phyloP scores from a whole-genome alignment of 176 grass and related monocot genomes.

The Phragmites australis region DNA sequence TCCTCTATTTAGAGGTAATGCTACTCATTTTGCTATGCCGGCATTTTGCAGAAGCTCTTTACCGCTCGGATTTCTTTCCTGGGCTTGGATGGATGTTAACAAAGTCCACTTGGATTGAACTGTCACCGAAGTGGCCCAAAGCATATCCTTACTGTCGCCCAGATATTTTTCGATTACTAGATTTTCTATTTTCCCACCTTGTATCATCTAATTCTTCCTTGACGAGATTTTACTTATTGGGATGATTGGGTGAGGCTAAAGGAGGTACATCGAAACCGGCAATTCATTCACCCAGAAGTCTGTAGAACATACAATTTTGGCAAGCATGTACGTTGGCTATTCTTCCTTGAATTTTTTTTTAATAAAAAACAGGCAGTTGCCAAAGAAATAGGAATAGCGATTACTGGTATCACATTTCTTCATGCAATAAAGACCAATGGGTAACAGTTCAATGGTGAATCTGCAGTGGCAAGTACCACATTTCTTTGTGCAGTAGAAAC shows the following conservation, averaged over 20 bases:
- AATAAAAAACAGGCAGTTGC: background rate
- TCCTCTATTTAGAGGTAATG: constrained; percentile 24
- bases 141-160: constrained; percentile 86
- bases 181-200: constrained; percentile 5
- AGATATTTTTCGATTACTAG: background rate
- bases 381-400: background rate
- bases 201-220: constrained; percentile 61
- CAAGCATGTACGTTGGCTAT: constrained; percentile 70
- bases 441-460: background rate
- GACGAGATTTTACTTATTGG: constrained; percentile 97
- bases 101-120: constrained; percentile 86
- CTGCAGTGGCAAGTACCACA: background rate
- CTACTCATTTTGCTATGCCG: constrained; percentile 40
- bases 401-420: background rate
- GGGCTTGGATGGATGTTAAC: constrained; percentile 99
- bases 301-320: constrained; percentile 99
- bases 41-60: constrained; percentile 73
- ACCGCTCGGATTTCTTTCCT: constrained; percentile 97
- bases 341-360: constrained; percentile 11
- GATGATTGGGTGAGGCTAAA: constrained; percentile 98
- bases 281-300: constrained; percentile 94
- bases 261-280: constrained; percentile 76
- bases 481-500: background rate
- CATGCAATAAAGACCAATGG: background rate
- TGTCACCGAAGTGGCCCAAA: constrained; percentile 99